These are phyloP conservation scores for Delonix regia DNA, from an alignment of 306 rosid genomes.

Conservation along the genomic window DNA sequence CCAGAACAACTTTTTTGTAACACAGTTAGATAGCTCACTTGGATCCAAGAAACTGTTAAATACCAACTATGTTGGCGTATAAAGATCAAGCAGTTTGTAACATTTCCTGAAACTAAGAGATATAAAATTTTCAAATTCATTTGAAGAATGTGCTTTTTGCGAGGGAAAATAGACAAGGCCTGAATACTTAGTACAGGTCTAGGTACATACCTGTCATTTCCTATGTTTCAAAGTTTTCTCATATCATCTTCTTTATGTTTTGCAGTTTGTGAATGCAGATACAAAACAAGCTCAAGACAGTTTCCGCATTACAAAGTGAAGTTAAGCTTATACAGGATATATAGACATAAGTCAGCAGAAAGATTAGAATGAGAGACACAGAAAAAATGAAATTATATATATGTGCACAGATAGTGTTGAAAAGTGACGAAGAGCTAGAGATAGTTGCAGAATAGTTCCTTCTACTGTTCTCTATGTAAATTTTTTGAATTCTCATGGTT, in stretches of 20 bases:
- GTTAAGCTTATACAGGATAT: background rate
- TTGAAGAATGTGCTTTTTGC: too few species aligned
- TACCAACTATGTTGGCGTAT: background rate
- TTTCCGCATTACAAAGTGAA: conserved; percentile 63
- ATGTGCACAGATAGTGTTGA: background rate
- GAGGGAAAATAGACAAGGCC: too few species aligned
- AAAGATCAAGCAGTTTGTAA: background rate
- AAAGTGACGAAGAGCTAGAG: background rate
- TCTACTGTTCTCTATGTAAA: background rate
- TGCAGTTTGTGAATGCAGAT: conserved; percentile 65
- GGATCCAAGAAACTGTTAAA: background rate
- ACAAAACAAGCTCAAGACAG: conserved; percentile 58
- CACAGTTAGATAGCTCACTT: background rate
- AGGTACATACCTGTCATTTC: background rate
- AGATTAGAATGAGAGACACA: background rate
- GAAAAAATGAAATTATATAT: background rate
- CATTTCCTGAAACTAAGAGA: background rate
- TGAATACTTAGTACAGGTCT: too few species aligned
- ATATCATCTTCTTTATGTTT: background rate
- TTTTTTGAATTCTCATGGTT: background rate
- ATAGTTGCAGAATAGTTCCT: background rate
- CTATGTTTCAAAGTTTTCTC: background rate
- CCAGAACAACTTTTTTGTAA: too few species aligned
- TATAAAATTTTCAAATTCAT: too few species aligned
- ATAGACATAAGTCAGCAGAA: background rate